Evolutionary conservation across 1,139 yeast species (phyloP).

Genomic region (Debaryomyces sp.): DNA sequence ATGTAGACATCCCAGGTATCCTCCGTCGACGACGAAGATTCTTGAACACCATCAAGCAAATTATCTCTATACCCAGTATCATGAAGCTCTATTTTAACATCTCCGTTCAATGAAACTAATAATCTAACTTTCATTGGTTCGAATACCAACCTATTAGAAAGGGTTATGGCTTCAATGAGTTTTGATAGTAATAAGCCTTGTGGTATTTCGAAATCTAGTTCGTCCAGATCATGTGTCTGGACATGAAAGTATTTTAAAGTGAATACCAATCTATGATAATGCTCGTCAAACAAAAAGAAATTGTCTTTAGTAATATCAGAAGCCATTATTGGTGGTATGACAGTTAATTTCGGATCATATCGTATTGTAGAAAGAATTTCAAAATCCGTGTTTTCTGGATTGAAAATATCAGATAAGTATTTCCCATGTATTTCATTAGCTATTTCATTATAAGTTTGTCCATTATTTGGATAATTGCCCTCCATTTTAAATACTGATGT

Average conservation of each 20-base stretch:
- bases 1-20: slow-evolving; percentile 61
- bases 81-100: slow-evolving; percentile 53
- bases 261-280: slow-evolving; percentile 58
- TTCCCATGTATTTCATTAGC: slow-evolving; percentile 17
- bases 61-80: slow-evolving; percentile 37
- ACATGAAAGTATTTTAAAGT: slow-evolving; percentile 56
- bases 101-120: slow-evolving; percentile 51
- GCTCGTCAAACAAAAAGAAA: slow-evolving; percentile 67
- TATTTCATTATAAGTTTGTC: slow-evolving; percentile 8
- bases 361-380: slow-evolving; percentile 68
- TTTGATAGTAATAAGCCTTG: slow-evolving; percentile 44
- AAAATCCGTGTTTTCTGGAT: slow-evolving; percentile 36
- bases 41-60: slow-evolving; percentile 47
- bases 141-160: slow-evolving; percentile 27
- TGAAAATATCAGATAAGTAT: slow-evolving; percentile 23
- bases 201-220: slow-evolving; percentile 37
- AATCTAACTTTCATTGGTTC: slow-evolving; percentile 63
- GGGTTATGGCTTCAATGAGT: slow-evolving; percentile 44
- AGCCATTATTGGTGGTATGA: slow-evolving; percentile 25
- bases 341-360: slow-evolving; percentile 62
- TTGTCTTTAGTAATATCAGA: slow-evolving; percentile 33
- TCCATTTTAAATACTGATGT: not conserved
- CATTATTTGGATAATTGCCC: slow-evolving; percentile 1
- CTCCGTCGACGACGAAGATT: slow-evolving; percentile 12
- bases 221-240: slow-evolving; percentile 14